A percentile compares a stretch with the other conserved stretches of the same genome.
phyloP scores from a whole-genome alignment of 305 asterid species.

The Ajuga reptans region DNA sequence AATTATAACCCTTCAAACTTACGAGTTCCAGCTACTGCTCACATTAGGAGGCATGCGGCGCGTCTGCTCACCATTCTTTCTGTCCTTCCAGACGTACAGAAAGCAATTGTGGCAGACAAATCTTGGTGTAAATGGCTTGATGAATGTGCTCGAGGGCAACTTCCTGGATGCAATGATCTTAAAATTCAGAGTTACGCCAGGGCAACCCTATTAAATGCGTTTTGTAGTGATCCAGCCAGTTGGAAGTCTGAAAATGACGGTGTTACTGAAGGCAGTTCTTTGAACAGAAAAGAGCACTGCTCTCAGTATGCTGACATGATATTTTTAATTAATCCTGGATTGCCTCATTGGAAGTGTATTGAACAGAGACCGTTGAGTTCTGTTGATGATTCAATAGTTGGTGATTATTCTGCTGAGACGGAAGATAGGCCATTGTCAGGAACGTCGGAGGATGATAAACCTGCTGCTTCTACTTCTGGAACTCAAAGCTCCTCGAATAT shows the following conservation, averaged over 20 bases:
- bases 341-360: constrained; percentile 81
- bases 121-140: constrained; percentile 83
- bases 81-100: constrained; percentile 69
- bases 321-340: constrained; percentile 73
- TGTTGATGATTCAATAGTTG: constrained; percentile 30
- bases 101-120: constrained; percentile 56
- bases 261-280: constrained; percentile 29
- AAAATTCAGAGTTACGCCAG: constrained; percentile 86
- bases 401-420: constrained; percentile 36
- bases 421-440: constrained; percentile 26
- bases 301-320: constrained; percentile 70
- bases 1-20: constrained; percentile 51
- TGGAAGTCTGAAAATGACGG: constrained; percentile 34
- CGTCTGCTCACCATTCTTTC: constrained; percentile 80
- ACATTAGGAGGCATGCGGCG: constrained; percentile 86
- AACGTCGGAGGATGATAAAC: constrained; percentile 27
- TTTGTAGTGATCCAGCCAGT: constrained; percentile 43
- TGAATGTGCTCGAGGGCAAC: constrained; percentile 73
- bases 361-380: constrained; percentile 27
- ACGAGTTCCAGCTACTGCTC: constrained; percentile 88
- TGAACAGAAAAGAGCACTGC: constrained; percentile 32
- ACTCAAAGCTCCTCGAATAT: constrained; percentile 36
- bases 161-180: constrained; percentile 83
- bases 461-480: constrained; percentile 50
- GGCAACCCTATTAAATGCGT: constrained; percentile 76